phyloP scores from a whole-genome alignment of 352 stramenopile species.

The Pythium aristosporum region DNA sequence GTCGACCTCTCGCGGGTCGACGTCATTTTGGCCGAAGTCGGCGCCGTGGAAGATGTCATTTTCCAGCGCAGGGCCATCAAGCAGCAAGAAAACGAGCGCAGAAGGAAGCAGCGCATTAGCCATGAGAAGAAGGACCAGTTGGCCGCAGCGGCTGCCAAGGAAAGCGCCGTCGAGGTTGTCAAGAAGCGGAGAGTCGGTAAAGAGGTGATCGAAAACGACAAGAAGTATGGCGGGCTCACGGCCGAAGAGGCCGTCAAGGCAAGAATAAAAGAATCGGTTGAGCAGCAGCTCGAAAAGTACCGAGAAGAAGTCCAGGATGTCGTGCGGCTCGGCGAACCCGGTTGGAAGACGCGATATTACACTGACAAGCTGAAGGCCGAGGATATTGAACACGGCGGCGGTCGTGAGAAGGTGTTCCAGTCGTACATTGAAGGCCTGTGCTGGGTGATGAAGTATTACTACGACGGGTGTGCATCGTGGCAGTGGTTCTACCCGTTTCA shows the following conservation, averaged over 20 bases:
- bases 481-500: slow-evolving; percentile 99
- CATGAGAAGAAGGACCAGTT: slow-evolving; percentile 78
- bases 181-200: slow-evolving; percentile 78
- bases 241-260: slow-evolving; percentile 72
- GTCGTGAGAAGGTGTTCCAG: slow-evolving; percentile 91
- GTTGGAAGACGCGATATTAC: slow-evolving; percentile 96
- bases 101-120: slow-evolving; percentile 59
- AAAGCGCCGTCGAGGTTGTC: slow-evolving; percentile 73
- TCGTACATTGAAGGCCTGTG: slow-evolving; percentile 98
- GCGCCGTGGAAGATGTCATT: slow-evolving; percentile 95
- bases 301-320: slow-evolving; percentile 90
- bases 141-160: slow-evolving; percentile 51
- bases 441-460: slow-evolving; percentile 99
- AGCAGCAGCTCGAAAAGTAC: slow-evolving; percentile 79
- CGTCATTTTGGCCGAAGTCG: slow-evolving; percentile 96
- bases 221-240: slow-evolving; percentile 69
- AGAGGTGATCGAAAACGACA: slow-evolving; percentile 57
- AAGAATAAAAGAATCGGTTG: slow-evolving; percentile 77
- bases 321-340: slow-evolving; percentile 93
- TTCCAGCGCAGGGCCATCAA: slow-evolving; percentile 87
- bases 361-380: slow-evolving; percentile 84
- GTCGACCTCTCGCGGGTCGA: slow-evolving; percentile 95
- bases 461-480: slow-evolving; percentile 98
- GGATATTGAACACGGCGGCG: slow-evolving; percentile 79
- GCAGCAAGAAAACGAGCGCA: slow-evolving; percentile 79